Evolutionary conservation across 805 yeast genomes (phyloP), one percentile per base, ranked within the genome.

Genomic region (Yueomyces sp.): DNA sequence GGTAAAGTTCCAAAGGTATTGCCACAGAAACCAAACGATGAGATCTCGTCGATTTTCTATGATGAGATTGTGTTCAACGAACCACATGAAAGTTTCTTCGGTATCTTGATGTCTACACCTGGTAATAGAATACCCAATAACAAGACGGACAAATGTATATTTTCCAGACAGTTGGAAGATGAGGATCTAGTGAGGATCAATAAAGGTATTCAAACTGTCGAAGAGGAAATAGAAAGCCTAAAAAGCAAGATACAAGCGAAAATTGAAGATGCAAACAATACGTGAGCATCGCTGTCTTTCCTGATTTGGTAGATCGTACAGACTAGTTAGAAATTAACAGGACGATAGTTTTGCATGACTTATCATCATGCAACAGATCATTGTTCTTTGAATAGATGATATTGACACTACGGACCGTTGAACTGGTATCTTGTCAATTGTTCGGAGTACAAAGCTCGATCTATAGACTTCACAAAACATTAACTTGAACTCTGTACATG

Each of bases 51-150:
- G 40, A 62, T 77, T 2, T 64, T 80, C 37, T 92, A 82, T 54
- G 98, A 92, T 57, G 98, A 92, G 58, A 66, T 92, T 26, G 95
- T 92, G 2, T 92, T 92, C 57, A 85, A 83, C 59, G 98, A 92
- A 61, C 98, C 98, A 3, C 87, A 96, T 5, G 97, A 92, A 52
- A 73, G 73, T 26, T 76, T 87, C 63, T 90, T 92, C 64, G 85
- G 81, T 51, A 66, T 79, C 4, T 69, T 90, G 54, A 84, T 95
- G 4, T 60, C 69, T 36, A 72, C 73, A 46, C 90, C 94, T 4
- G 68, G 79, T 40, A 70, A 81, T 54, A 49, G 72, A 52, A 49
- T 76, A 57, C 70, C 63, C 3, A 34, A 34, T 11, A 62, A 60
- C 34, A 71, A 68, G 43, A 54, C 65, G 0, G 57, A 56, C 3